Conservation (phyloP, 2,329 filamentous ascomycete species). For the Hypomyces rosellus region DNA sequence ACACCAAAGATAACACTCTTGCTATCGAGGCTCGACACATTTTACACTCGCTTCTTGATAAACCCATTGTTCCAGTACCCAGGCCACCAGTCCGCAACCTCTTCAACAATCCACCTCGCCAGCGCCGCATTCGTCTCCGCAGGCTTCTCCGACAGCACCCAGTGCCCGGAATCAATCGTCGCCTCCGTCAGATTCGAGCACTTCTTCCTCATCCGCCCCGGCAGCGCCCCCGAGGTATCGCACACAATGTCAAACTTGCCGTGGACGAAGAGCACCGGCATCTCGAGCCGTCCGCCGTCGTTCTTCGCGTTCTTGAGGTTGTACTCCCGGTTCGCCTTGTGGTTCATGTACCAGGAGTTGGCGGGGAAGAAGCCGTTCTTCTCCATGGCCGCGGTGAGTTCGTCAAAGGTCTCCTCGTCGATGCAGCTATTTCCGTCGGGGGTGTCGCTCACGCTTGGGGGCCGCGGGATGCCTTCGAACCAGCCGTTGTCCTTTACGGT, state of each 20-base stretch:
- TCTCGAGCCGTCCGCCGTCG: constrained; percentile 29
- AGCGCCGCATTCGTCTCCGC: constrained; percentile 19
- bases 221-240: constrained; percentile 27
- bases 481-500: constrained; percentile 10
- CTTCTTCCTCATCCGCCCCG: constrained; percentile 26
- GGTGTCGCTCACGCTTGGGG: not conserved
- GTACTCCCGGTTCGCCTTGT: constrained; percentile 35
- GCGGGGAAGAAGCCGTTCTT: constrained; percentile 30
- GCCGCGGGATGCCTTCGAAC: constrained; percentile 12
- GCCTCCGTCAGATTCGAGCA: constrained; percentile 33
- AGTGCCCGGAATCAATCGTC: constrained; percentile 23
- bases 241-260: constrained; percentile 33
- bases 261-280: constrained; percentile 29
- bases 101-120: constrained; percentile 16
- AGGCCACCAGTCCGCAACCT: constrained; percentile 14
- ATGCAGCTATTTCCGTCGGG: constrained; percentile 3
- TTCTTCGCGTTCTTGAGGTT: constrained; percentile 16
- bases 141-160: constrained; percentile 16
- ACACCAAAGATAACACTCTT: too few species aligned
- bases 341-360: constrained; percentile 33
- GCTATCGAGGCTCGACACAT: too few species aligned
- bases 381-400: constrained; percentile 26
- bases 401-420: constrained; percentile 14
- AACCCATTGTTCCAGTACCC: not conserved
- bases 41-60: not conserved